These are phyloP conservation scores for Cochlearia excelsa DNA, from an alignment of 345 rosid species.

Conservation along the genomic window DNA sequence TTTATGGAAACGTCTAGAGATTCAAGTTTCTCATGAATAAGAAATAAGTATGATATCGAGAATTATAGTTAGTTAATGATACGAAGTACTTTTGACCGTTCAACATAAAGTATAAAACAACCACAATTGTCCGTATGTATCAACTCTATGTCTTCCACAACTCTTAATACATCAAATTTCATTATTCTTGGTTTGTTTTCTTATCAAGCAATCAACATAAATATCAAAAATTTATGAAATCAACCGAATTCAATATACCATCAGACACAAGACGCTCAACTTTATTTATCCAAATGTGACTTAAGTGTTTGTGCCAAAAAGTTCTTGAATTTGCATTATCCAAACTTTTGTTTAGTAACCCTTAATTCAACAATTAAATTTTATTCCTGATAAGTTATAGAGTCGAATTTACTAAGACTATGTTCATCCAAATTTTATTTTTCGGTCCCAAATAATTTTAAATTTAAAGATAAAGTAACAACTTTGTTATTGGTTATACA, in stretches of 20 bases:
- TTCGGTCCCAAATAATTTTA: not conserved
- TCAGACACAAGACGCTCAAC: slow-evolving; percentile 1
- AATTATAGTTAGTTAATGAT: not conserved
- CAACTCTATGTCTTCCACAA: not conserved
- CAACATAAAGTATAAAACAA: not conserved
- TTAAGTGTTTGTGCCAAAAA: slow-evolving; percentile 2
- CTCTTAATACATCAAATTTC: not conserved
- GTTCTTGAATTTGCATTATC: not conserved
- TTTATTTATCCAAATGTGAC: slow-evolving; percentile 11
- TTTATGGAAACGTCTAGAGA: not conserved
- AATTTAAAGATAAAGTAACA: not conserved
- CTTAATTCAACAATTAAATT: slow-evolving; percentile 1
- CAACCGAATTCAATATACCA: not conserved
- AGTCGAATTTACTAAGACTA: slow-evolving; percentile 2
- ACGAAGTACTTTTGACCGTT: slow-evolving; percentile 5
- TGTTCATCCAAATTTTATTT: not conserved
- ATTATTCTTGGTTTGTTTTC: slow-evolving; percentile 3
- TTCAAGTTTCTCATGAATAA: not conserved
- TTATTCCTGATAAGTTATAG: not conserved
- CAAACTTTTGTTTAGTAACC: not conserved
- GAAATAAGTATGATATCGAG: slow-evolving; percentile 4
- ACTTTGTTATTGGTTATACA: not conserved
- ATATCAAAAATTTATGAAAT: not conserved
- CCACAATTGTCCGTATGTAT: slow-evolving; percentile 3
- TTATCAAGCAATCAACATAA: slow-evolving; percentile 3